Evolutionary conservation across 2,329 filamentous ascomycete species (phyloP).

Genomic region (Phyllosticta paracitricarpa): DNA sequence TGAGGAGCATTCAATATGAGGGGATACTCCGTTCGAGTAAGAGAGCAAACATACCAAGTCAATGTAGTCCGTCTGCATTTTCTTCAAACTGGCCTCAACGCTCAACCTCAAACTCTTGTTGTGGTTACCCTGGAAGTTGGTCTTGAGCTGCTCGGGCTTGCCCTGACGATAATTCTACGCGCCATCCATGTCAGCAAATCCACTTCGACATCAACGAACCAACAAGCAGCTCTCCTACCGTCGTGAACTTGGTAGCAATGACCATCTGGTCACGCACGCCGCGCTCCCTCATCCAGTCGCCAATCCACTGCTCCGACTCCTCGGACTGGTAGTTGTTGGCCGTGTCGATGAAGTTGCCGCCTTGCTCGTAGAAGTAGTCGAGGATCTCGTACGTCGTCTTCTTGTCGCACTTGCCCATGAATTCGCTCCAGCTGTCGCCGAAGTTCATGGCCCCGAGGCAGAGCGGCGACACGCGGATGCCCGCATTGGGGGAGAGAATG

Average conservation of each 20-base stretch:
- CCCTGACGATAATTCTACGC: constrained; percentile 18
- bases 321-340: constrained; percentile 22
- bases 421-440: constrained; percentile 36
- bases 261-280: constrained; percentile 31
- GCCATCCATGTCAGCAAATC: background rate
- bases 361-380: constrained; percentile 54
- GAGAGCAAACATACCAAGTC: constrained; percentile 33
- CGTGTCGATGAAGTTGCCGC: constrained; percentile 56
- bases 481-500: constrained; percentile 41
- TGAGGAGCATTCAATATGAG: constrained; percentile 1
- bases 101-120: constrained; percentile 29
- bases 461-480: constrained; percentile 43
- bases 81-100: constrained; percentile 33
- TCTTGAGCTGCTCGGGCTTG: constrained; percentile 2
- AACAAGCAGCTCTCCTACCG: background rate
- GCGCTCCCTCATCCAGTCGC: constrained; percentile 33
- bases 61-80: constrained; percentile 58
- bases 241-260: constrained; percentile 32
- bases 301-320: constrained; percentile 34
- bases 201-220: background rate
- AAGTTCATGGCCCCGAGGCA: constrained; percentile 48
- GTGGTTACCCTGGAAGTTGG: constrained; percentile 35
- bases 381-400: constrained; percentile 52
- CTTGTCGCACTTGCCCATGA: constrained; percentile 29
- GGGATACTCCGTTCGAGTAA: background rate